Evolutionary conservation across 164 flowering plant species (phyloP).

Genomic region (Annona cherimola): DNA sequence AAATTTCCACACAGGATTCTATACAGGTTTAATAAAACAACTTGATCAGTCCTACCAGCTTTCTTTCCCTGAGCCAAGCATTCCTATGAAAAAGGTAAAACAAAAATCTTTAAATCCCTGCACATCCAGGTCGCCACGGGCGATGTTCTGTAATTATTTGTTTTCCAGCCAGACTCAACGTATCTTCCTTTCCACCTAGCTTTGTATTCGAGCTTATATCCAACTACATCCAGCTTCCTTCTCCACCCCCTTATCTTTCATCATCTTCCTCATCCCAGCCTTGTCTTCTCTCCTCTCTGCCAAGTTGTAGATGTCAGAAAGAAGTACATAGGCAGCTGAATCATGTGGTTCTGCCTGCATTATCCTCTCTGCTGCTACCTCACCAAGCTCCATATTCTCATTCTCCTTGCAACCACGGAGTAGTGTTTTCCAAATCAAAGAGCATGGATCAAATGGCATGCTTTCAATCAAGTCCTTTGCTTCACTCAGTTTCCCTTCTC

Average conservation of each 20-base stretch:
- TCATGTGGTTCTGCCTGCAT: slow-evolving; percentile 22
- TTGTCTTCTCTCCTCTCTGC: slow-evolving; percentile 17
- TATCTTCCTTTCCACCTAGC: no score
- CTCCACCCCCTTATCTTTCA: slow-evolving; percentile 19
- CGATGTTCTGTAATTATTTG: no score
- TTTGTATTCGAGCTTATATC: slow-evolving; percentile 6
- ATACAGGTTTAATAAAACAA: background rate
- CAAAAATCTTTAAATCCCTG: no score
- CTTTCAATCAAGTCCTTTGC: slow-evolving; percentile 22
- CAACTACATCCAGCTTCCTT: slow-evolving; percentile 24
- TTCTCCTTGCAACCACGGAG: slow-evolving; percentile 22
- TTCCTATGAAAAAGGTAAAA: no score
- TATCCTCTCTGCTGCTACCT: slow-evolving; percentile 23
- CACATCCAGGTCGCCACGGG: no score
- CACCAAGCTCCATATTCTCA: slow-evolving; percentile 16
- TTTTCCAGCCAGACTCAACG: no score
- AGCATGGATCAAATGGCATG: slow-evolving; percentile 23
- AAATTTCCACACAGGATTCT: background rate
- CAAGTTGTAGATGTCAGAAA: slow-evolving; percentile 23
- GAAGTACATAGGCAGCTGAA: slow-evolving; percentile 30
- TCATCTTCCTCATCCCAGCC: slow-evolving; percentile 22
- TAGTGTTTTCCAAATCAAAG: slow-evolving; percentile 25
- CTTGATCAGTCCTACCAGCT: background rate
- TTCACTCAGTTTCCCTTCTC: slow-evolving; percentile 21
- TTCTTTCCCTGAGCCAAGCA: background rate